Evolutionary conservation across 495 filamentous ascomycete species (phyloP), one percentile per base, ranked within the genome.

Genomic region (Daldinia grandis): DNA sequence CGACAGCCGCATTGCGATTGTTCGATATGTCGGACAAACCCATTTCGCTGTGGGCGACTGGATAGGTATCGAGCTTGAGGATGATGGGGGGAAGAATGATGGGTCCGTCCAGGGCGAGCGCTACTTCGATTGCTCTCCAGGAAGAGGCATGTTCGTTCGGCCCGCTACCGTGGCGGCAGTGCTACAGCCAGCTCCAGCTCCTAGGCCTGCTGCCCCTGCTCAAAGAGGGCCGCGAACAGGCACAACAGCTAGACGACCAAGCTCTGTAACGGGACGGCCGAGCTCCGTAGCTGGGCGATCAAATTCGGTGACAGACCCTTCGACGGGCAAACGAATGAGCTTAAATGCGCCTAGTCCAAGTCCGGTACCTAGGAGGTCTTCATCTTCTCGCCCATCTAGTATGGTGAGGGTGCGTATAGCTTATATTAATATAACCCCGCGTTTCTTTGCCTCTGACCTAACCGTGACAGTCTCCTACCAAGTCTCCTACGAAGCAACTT

Each of bases 71-170:
- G 94, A 97, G 84, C 86, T 99, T 64, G 89, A 92, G 42, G 91
- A 91, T 37, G 81, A 87, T n/a, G 86, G 84, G 10, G 95, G 95
- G 10, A 98, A 99, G 81, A 98, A 99, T 74, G 93, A 99, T 84
- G 95, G 95, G 70, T 88, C 90, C 30, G 92, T 98, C 40, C 87
- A 95, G 78, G 95, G 93, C 44, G 87, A 94, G 69, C 85, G 93
- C 40, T 99, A 99, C 78, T 99, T 98, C 74, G 87, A 93, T 25
- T 98, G 95, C 74, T 79, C 88, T 58, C 88, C 88, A 63, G 87
- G 87, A 5, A 87, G 87, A 81, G 95, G 95, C 72, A 95, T 98
- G 91, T 99, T 99, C 73, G 86, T 97, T 31, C 85, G 91, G 35
- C 89, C 92, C 5, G 75, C 83, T 3, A 88, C 87, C 2, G 81